Evolutionary conservation across 352 stramenopile species (phyloP).

Genomic region (Pythium coloratum): DNA sequence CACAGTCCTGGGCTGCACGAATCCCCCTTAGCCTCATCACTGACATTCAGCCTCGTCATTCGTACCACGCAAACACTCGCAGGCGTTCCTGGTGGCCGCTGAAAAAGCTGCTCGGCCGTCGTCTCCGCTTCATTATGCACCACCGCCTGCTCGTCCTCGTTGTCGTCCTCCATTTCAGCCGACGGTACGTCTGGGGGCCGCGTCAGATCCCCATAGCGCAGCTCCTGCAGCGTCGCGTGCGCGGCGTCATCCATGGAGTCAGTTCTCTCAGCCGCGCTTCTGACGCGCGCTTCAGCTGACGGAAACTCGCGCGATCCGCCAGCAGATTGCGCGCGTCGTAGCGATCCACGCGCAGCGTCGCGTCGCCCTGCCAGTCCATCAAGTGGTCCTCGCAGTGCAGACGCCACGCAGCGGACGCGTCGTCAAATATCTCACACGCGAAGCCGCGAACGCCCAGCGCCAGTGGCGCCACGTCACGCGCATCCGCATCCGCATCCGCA

Average conservation of each 20-base stretch:
- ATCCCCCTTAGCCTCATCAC: neutral
- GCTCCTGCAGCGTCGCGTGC: conserved; percentile 10
- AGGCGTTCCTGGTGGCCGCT: neutral
- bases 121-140: neutral
- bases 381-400: conserved; percentile 58
- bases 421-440: conserved; percentile 50
- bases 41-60: too few species aligned
- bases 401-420: conserved; percentile 42
- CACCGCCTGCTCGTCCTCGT: neutral
- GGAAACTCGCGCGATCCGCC: conserved; percentile 47
- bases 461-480: conserved; percentile 17
- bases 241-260: neutral
- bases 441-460: conserved; percentile 51
- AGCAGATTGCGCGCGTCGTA: conserved; percentile 68
- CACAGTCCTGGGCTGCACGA: conserved; percentile 7
- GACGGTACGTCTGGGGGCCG: neutral
- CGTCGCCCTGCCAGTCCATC: conserved; percentile 47
- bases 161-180: neutral
- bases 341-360: conserved; percentile 49
- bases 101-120: neutral
- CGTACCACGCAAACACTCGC: neutral
- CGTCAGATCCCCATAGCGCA: conserved; percentile 16
- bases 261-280: neutral
- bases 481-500: neutral
- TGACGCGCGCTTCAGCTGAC: conserved; percentile 31